Evolutionary conservation across 768 basidiomycete species (phyloP), one percentile per base, ranked within the genome.

Genomic region (Candolleomyces efflorescens): DNA sequence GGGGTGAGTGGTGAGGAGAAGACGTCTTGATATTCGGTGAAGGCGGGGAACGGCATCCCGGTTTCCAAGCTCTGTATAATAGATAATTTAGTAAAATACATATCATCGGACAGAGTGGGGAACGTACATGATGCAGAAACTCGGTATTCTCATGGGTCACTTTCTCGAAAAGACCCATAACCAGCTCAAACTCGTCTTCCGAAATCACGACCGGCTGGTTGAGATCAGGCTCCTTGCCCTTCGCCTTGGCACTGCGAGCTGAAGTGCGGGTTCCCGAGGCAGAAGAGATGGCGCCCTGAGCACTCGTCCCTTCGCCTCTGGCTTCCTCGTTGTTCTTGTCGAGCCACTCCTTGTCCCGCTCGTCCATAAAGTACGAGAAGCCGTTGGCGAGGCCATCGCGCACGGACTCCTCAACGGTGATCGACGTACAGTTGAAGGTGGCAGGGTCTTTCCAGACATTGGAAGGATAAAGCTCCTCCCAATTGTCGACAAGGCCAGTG

Each of bases 161-260:
- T 67, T 89, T 90, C 77, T 99, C 97, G 65, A 96, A 87, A 49
- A 98, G 69, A 20, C 92, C 92, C 94, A 98, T 96, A 57, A 96
- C 85, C 60, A 94, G 79, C 70, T 99, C 97, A 61, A 98, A 96
- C 64, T 94, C 89, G 64, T 97, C 93, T 67, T 97, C 95, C 3
- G 84, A 78, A 58, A 98, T 88, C 54, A 78, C 72, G n/a, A 87
- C 64, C 9, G 85, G 81, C 56, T 82, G 83, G 1, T 73, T 70
- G 1, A 81, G 71, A 53, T 95, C 92, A 1, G 88, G 86, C 55
- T 91, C 91, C 69, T 92, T 94, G 55, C 89, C 91, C 65, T 89
- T 94, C 9, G 84, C 85, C 71, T 92, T 94, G 23, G 86, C 81
- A 65, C 87, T 89, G 3, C 78, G 79, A 37, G 82, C 76, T 17